These are phyloP conservation scores for Nicotiana paniculata DNA, from an alignment of 257 asterid species.

Conservation along the genomic window DNA sequence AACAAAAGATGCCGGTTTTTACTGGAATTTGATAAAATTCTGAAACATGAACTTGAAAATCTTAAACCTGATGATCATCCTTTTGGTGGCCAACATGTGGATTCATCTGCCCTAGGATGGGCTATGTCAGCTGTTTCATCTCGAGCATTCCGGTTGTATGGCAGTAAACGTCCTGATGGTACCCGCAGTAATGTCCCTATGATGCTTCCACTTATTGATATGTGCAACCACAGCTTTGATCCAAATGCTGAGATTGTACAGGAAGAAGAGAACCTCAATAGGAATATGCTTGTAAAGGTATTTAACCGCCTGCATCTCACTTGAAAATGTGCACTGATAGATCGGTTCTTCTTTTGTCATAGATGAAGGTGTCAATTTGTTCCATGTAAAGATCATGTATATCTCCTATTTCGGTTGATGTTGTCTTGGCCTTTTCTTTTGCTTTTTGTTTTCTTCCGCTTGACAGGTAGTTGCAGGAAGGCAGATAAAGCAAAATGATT, in stretches of 20 bases:
- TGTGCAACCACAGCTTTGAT: slow-evolving; percentile 97
- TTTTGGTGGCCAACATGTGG: slow-evolving; percentile 69
- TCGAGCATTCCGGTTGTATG: slow-evolving; percentile 86
- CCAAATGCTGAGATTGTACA: slow-evolving; percentile 89
- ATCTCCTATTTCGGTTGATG: not conserved
- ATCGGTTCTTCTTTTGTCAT: not conserved
- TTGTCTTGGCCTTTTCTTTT: not conserved
- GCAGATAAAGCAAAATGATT: slow-evolving; percentile 51
- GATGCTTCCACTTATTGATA: slow-evolving; percentile 95
- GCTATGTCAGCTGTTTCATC: slow-evolving; percentile 98
- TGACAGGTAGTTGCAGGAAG: slow-evolving; percentile 66
- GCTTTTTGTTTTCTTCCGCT: not conserved
- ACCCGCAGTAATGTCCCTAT: slow-evolving; percentile 50
- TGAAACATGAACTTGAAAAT: slow-evolving; percentile 44
- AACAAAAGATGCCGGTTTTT: slow-evolving; percentile 95
- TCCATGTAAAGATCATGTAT: not conserved
- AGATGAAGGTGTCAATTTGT: not conserved
- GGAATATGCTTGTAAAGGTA: slow-evolving; percentile 78
- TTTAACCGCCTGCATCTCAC: not conserved
- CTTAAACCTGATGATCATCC: slow-evolving; percentile 55
- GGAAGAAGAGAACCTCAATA: slow-evolving; percentile 47
- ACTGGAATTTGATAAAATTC: slow-evolving; percentile 65
- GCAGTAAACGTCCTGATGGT: slow-evolving; percentile 56
- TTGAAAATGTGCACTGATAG: not conserved
- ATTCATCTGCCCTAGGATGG: slow-evolving; percentile 96